Base-by-base conservation (phyloP, 2,329 filamentous ascomycete genomes). In the Microcyclospora pomicola region DNA sequence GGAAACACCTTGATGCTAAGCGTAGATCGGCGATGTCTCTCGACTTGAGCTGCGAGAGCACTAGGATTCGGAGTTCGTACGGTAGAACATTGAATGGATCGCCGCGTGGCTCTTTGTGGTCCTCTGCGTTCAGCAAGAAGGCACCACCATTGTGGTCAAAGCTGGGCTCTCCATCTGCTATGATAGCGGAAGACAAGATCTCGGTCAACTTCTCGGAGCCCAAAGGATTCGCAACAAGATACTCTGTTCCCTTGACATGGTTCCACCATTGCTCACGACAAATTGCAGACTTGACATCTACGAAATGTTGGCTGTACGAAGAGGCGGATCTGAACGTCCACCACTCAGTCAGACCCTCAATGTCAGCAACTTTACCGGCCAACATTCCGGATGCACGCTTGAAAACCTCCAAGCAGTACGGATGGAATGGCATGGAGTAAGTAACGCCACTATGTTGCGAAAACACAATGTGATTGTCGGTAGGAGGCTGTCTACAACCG, bases 371-470 rank as follows among this genome's bases (percentile, higher is more conserved):
- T 5, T 13, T 13, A 2, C 37, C 37, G 5, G 9, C 35, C 3
- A 24, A 35, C 9, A 33, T 6, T 1, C 5, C 5, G 3, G 41
- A 43, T 2, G 34, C 43, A 0, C 41, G 37, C 9, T 37, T 38
- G 36, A 37, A 47, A 5, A 42, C 31, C 11, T 47, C 45, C 7
- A 47, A 12, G 14, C 45, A 47, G 11, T 28, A 31, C 2, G 45
- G 45, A 37, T 47, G 45, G 15, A 47, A 47, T 12, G 45, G 39
- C 31, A 40, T 35, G 15, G 38, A 35, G 10, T 24, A 24, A 4
- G 4, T 7, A 4, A 24, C 7, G 5, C 19, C 19, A 24, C 19
- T 24, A 24, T 24, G 19, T 24, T 24, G 19, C 7, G 19, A 24
- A 24, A 24, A 24, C 19, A 24, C 19, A 24, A 33, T n/a, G 2